phyloP scores from a whole-genome alignment of 257 asterid genomes.

The Craterostigma plantagineum region DNA sequence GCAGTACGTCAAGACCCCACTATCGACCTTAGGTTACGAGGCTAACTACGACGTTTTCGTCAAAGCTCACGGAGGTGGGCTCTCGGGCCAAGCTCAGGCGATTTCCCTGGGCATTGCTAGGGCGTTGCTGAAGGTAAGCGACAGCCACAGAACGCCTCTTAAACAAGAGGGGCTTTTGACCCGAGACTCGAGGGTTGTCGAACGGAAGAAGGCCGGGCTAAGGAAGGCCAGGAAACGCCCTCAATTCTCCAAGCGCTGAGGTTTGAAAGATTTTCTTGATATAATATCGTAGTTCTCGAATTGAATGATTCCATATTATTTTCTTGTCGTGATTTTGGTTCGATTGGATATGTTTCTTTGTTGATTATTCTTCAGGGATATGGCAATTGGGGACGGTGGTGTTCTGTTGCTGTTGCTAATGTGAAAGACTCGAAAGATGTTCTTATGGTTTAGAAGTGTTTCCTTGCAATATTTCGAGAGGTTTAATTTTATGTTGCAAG shows the following conservation, averaged over 20 bases:
- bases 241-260: slow-evolving; percentile 92
- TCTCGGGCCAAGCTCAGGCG: slow-evolving; percentile 95
- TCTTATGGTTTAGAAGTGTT: no score
- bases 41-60: slow-evolving; percentile 74
- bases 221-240: slow-evolving; percentile 95
- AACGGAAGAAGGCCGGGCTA: slow-evolving; percentile 86
- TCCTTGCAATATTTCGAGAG: no score
- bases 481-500: no score
- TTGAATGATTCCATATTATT: no score
- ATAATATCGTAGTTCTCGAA: no score
- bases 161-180: slow-evolving; percentile 87
- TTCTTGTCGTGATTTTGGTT: no score
- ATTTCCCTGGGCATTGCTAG: slow-evolving; percentile 88
- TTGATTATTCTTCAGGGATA: no score
- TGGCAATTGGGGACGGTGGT: no score
- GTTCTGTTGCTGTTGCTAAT: no score
- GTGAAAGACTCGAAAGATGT: no score
- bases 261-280: slow-evolving; percentile 6
- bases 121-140: slow-evolving; percentile 81
- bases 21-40: slow-evolving; percentile 70
- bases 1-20: slow-evolving; percentile 78
- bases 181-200: slow-evolving; percentile 82
- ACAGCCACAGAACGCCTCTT: slow-evolving; percentile 59
- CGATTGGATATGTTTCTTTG: no score
- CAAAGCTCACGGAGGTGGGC: slow-evolving; percentile 92